phyloP scores from a whole-genome alignment of 805 yeast genomes.

The Wickerhamomyces queroliae region DNA sequence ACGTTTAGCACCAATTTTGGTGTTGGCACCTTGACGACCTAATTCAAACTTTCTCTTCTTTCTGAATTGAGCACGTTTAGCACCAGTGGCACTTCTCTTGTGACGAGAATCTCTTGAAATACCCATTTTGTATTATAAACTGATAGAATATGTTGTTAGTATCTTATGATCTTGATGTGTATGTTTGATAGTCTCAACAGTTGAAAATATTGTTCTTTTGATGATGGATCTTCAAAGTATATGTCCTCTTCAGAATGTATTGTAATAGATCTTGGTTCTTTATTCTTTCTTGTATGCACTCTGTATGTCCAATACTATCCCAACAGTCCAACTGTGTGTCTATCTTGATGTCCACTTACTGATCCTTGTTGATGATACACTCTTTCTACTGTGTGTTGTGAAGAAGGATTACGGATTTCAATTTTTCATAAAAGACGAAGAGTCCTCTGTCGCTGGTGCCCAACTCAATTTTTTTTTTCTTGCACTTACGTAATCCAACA shows the following conservation, averaged over 20 bases:
- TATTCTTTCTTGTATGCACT: no score
- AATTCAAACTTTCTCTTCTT: slow-evolving; percentile 99
- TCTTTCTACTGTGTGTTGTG: not conserved
- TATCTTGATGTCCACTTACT: no score
- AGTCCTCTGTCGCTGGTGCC: no score
- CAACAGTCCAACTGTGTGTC: no score
- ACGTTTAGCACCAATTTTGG: slow-evolving; percentile 98
- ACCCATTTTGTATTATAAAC: slow-evolving; percentile 70
- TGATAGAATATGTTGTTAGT: not conserved
- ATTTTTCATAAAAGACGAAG: slow-evolving; percentile 1
- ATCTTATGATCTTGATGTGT: not conserved
- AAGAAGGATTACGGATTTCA: slow-evolving; percentile 1
- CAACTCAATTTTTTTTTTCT: no score
- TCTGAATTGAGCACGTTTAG: slow-evolving; percentile 99
- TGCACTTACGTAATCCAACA: no score
- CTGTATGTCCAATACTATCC: no score
- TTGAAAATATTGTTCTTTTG: not conserved
- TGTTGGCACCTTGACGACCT: slow-evolving; percentile 99
- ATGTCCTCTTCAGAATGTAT: no score
- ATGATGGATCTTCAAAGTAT: no score
- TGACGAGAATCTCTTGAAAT: slow-evolving; percentile 99
- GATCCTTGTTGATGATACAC: slow-evolving; percentile 1
- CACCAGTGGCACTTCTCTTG: slow-evolving; percentile 99
- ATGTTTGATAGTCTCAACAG: not conserved
- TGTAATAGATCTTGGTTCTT: no score